Conservation (phyloP, 2,329 filamentous ascomycete genomes). For the Sporothrix variecibatus region DNA sequence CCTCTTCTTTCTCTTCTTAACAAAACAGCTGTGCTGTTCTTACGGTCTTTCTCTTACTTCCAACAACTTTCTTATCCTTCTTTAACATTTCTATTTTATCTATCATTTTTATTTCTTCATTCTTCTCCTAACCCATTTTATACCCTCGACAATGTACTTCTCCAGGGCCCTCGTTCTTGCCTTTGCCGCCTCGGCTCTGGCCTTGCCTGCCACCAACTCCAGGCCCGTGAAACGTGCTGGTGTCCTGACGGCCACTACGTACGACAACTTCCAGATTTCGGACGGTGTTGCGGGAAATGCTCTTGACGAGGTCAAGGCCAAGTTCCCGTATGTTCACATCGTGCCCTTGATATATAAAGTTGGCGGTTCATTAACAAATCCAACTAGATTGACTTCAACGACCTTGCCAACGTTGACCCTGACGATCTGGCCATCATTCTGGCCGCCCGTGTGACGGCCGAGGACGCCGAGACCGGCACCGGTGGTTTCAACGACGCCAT, state of each 20-base stretch:
- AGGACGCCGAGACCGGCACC: slow-evolving; percentile 53
- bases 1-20: slow-evolving; percentile 22
- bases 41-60: slow-evolving; percentile 18
- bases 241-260: slow-evolving; percentile 37
- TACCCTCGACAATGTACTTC: slow-evolving; percentile 41
- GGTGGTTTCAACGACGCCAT: slow-evolving; percentile 58
- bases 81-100: background rate
- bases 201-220: slow-evolving; percentile 35
- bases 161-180: slow-evolving; percentile 42
- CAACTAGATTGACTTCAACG: slow-evolving; percentile 46
- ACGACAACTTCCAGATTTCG: slow-evolving; percentile 51
- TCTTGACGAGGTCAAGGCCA: slow-evolving; percentile 54
- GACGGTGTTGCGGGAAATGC: slow-evolving; percentile 55
- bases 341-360: background rate
- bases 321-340: slow-evolving; percentile 49
- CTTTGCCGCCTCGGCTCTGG: slow-evolving; percentile 41
- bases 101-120: background rate
- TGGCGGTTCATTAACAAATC: no score
- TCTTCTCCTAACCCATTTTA: background rate
- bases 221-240: slow-evolving; percentile 36
- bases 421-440: slow-evolving; percentile 54
- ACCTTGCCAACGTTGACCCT: slow-evolving; percentile 50
- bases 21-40: slow-evolving; percentile 31
- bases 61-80: background rate
- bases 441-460: slow-evolving; percentile 51